Percentiles rank a stretch among this genome's conserved stretches.
Evolutionary conservation across 202 grass and related monocot genomes (phyloP).

Genomic region (Brachypodium distachyon): DNA sequence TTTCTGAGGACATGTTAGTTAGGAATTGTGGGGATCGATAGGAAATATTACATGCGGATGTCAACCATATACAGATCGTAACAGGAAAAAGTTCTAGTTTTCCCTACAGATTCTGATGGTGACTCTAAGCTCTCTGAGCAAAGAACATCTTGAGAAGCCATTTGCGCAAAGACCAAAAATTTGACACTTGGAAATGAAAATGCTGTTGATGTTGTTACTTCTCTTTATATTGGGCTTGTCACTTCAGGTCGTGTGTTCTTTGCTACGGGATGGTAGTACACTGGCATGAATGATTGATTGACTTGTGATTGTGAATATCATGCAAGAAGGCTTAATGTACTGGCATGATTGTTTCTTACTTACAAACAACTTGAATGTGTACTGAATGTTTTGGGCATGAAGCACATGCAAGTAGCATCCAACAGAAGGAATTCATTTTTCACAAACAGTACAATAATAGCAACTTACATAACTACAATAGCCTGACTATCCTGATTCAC

Average conservation of each 20-base stretch:
- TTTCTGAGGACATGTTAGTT: not conserved
- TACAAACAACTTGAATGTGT: not conserved
- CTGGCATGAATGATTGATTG: not conserved
- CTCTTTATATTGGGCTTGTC: not conserved
- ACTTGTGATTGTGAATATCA: not conserved
- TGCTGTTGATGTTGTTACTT: not conserved
- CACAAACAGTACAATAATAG: not conserved
- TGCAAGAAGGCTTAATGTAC: not conserved
- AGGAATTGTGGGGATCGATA: slow-evolving; percentile 1
- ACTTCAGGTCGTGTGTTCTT: not conserved
- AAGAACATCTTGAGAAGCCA: not conserved
- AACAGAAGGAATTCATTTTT: not conserved
- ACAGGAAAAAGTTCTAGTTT: not conserved
- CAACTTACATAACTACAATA: not conserved
- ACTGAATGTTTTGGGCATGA: not conserved
- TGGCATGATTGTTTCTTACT: not conserved
- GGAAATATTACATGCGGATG: not conserved
- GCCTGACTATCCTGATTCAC: not conserved
- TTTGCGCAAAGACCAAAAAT: not conserved
- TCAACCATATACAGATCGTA: not conserved
- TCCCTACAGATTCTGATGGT: not conserved
- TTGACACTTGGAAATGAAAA: not conserved
- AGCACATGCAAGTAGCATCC: too few species aligned
- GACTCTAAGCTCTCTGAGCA: not conserved
- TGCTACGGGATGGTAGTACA: not conserved